These are phyloP conservation scores for Cutaneotrichosporon sp. DNA, from an alignment of 1,284 basidiomycete species.

Conservation along the genomic window DNA sequence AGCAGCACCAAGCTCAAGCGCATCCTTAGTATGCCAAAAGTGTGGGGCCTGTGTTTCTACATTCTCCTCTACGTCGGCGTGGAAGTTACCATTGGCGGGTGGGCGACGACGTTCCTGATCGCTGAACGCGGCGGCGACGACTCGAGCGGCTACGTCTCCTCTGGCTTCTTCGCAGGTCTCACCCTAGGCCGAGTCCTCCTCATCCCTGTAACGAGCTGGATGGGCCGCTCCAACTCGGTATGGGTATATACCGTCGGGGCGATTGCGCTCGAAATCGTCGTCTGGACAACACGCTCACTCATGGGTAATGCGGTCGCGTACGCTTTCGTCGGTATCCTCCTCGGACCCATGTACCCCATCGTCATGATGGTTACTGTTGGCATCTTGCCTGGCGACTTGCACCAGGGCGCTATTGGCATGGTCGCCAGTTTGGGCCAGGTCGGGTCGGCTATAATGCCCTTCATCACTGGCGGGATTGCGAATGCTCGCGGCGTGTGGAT, in stretches of 20 bases:
- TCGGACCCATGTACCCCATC: conserved; percentile 65
- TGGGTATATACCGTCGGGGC: conserved; percentile 37
- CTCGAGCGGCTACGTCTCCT: conserved; percentile 43
- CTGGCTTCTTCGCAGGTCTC: conserved; percentile 49
- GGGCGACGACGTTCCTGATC: conserved; percentile 48
- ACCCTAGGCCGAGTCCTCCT: conserved; percentile 45
- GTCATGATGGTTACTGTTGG: conserved; percentile 52
- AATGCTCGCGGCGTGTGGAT: conserved; percentile 47
- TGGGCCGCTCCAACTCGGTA: conserved; percentile 42
- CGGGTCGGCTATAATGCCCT: conserved; percentile 66
- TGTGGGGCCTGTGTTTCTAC: conserved; percentile 43
- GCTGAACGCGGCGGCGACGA: conserved; percentile 41
- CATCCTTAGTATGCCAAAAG: conserved; percentile 37
- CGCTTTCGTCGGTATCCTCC: conserved; percentile 58
- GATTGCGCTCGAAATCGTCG: conserved; percentile 58
- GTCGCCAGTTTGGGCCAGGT: conserved; percentile 62
- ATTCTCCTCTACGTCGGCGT: conserved; percentile 47
- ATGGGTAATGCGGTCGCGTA: conserved; percentile 63
- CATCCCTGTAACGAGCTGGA: conserved; percentile 43
- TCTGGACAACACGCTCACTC: conserved; percentile 65
- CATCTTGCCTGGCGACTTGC: conserved; percentile 63
- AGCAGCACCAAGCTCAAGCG: conserved; percentile 45
- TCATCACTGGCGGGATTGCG: conserved; percentile 51
- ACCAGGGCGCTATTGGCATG: conserved; percentile 67
- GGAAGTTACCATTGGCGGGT: conserved; percentile 47